Evolutionary conservation across 805 yeast species (phyloP).

Genomic region (Yamadazyma paraphyllophila): DNA sequence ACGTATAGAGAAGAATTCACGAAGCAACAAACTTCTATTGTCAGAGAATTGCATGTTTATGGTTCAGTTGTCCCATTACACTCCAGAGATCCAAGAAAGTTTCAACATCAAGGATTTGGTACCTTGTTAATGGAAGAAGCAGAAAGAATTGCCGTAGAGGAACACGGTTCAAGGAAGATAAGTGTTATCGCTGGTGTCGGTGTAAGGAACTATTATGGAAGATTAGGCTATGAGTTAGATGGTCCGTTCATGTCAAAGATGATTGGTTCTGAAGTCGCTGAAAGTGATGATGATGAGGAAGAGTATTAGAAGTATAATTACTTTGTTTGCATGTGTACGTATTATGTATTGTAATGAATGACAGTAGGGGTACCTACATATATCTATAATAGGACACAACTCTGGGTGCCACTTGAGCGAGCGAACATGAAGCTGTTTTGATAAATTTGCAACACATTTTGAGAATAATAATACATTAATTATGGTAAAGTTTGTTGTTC

Average conservation of each 20-base stretch:
- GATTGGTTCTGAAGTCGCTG: constrained; percentile 15
- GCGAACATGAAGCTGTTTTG: background rate
- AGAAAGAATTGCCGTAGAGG: constrained; percentile 90
- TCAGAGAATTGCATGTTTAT: constrained; percentile 95
- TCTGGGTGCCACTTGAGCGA: no score
- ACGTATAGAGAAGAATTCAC: constrained; percentile 89
- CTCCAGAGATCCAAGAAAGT: constrained; percentile 93
- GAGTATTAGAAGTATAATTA: background rate
- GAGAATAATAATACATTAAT: constrained; percentile 3
- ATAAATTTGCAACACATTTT: no score
- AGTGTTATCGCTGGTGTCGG: constrained; percentile 98
- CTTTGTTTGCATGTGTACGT: background rate
- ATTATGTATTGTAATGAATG: constrained; percentile 3
- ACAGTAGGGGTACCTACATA: background rate
- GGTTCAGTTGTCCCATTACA: constrained; percentile 97
- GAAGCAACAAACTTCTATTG: constrained; percentile 82
- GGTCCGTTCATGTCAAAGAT: constrained; percentile 95
- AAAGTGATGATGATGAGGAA: constrained; percentile 6
- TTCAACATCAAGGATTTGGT: constrained; percentile 99
- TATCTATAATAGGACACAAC: no score
- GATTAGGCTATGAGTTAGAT: constrained; percentile 86
- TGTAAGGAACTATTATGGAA: constrained; percentile 91
- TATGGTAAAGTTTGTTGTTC: constrained; percentile 6
- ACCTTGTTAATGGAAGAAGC: constrained; percentile 98
- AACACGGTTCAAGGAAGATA: constrained; percentile 88